Conservation (phyloP, 768 basidiomycete species). For the Naematelia aurantialba region DNA sequence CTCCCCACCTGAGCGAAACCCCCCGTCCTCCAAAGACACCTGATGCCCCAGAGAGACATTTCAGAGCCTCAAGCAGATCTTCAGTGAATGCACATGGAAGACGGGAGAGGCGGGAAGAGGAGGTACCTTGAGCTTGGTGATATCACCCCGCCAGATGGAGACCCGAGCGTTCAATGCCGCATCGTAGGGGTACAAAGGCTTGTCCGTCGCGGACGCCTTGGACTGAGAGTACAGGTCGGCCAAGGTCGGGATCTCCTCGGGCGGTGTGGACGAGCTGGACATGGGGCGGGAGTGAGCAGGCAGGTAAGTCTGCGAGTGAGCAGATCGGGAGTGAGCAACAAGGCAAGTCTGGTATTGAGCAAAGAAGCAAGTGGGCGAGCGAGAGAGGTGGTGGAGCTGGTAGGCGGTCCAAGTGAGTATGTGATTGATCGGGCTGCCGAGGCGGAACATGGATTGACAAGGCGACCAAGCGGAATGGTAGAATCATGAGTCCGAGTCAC, state of each 20-base stretch:
- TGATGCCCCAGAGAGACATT: too few relatives aligned
- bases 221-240: conserved; percentile 22
- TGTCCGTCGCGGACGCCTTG: conserved; percentile 11
- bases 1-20: neutral
- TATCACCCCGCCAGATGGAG: conserved; percentile 45
- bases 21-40: too few relatives aligned
- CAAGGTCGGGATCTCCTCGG: conserved; percentile 33
- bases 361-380: neutral
- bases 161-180: conserved; percentile 30
- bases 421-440: too few relatives aligned
- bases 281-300: neutral
- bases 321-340: neutral
- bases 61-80: too few relatives aligned
- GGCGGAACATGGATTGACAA: too few relatives aligned
- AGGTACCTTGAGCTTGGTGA: conserved; percentile 42
- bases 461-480: too few relatives aligned
- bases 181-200: conserved; percentile 10
- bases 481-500: too few relatives aligned
- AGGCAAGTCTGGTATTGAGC: neutral
- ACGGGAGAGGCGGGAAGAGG: neutral
- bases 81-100: neutral
- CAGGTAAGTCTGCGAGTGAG: too few relatives aligned
- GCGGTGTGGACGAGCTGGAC: conserved; percentile 5
- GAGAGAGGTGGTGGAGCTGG: too few relatives aligned
- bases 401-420: too few relatives aligned